phyloP scores from a whole-genome alignment of 192 early-diverging fungal species.

The Coemansia sp. region DNA sequence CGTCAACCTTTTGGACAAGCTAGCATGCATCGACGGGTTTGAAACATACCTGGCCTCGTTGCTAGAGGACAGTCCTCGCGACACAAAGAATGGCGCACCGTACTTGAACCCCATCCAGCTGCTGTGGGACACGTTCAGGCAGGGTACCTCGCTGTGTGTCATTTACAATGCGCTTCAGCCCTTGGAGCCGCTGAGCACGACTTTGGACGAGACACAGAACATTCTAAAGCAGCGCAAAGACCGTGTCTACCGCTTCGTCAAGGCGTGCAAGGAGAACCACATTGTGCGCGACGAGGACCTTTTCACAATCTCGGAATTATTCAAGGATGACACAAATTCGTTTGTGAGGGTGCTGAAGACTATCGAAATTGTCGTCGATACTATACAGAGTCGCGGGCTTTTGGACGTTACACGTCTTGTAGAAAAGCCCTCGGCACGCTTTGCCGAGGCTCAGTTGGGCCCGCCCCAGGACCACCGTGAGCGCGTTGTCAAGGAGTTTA shows the following conservation, averaged over 20 bases:
- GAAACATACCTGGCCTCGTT: conserved; percentile 59
- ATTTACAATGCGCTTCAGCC: conserved; percentile 74
- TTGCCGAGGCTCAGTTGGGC: conserved; percentile 56
- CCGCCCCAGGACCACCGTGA: conserved; percentile 87
- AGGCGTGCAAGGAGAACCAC: conserved; percentile 80
- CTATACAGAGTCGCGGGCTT: conserved; percentile 65
- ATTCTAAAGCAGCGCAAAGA: conserved; percentile 75
- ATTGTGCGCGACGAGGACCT: conserved; percentile 74
- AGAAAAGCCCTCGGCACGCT: conserved; percentile 53
- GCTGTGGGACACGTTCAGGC: conserved; percentile 72
- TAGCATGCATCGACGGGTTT: conserved; percentile 72
- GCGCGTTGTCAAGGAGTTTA: conserved; percentile 81
- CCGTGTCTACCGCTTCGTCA: conserved; percentile 83
- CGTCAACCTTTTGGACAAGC: conserved; percentile 67
- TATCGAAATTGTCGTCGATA: conserved; percentile 74
- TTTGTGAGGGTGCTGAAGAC: conserved; percentile 95
- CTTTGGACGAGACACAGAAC: conserved; percentile 58
- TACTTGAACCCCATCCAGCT: conserved; percentile 69
- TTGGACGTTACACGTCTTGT: conserved; percentile 36
- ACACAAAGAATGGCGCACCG: conserved; percentile 43
- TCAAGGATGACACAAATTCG: conserved; percentile 93
- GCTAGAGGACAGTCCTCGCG: conserved; percentile 37
- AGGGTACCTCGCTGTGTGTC: conserved; percentile 68
- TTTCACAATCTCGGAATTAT: conserved; percentile 85
- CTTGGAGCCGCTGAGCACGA: conserved; percentile 61